Conservation (phyloP, 805 yeast species). For the Lipomyces mesembrius region DNA sequence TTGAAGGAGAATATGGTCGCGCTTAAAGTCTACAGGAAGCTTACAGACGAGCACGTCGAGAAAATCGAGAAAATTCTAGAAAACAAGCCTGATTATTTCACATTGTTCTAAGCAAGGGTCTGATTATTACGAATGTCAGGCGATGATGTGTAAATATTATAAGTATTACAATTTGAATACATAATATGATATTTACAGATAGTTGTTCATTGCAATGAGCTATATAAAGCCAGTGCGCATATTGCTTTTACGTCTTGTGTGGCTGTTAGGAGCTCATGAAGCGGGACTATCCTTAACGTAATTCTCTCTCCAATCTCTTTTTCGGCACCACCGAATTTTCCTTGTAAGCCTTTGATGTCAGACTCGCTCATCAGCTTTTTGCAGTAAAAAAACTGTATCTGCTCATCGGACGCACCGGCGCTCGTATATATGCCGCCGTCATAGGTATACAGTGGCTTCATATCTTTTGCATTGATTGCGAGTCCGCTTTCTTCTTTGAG, state of each 20-base stretch:
- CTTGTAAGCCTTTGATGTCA: slow-evolving; percentile 25
- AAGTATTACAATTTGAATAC: not conserved
- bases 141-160: not conserved
- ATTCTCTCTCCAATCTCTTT: slow-evolving; percentile 30
- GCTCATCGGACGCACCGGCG: slow-evolving; percentile 39
- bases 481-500: slow-evolving; percentile 43
- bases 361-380: slow-evolving; percentile 21
- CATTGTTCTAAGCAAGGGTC: slow-evolving; percentile 13
- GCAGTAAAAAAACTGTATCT: slow-evolving; percentile 34
- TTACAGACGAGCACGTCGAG: slow-evolving; percentile 41
- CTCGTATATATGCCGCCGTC: slow-evolving; percentile 33
- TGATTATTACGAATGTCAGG: not conserved
- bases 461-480: slow-evolving; percentile 31
- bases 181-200: too few species aligned
- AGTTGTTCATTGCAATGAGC: not conserved
- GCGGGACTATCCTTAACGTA: slow-evolving; percentile 22
- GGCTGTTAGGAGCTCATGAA: slow-evolving; percentile 20
- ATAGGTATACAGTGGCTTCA: slow-evolving; percentile 29
- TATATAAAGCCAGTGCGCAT: slow-evolving; percentile 24
- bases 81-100: slow-evolving; percentile 40
- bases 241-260: slow-evolving; percentile 32
- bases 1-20: slow-evolving; percentile 43
- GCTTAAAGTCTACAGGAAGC: slow-evolving; percentile 41
- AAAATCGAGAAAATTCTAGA: slow-evolving; percentile 42
- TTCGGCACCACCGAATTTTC: slow-evolving; percentile 28